Evolutionary conservation across 176 grass and related monocot species (phyloP).

Genomic region (Raddia distichophylla): DNA sequence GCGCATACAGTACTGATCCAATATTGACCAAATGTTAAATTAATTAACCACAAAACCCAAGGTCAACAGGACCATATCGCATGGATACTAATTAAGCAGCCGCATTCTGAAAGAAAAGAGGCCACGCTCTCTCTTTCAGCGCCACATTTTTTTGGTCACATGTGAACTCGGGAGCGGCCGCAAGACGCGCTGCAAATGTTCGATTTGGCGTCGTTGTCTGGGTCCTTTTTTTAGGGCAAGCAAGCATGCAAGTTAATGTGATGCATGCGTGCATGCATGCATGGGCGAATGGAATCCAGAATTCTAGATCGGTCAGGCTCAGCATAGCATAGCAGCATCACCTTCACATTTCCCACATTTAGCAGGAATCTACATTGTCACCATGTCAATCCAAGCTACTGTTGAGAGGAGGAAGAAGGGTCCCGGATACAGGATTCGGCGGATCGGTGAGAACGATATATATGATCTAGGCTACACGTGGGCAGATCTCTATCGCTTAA

Average conservation of each 20-base stretch:
- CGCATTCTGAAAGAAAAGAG: neutral
- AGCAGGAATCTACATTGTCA: neutral
- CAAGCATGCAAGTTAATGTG: neutral
- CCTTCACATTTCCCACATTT: conserved; percentile 37
- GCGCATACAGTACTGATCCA: no score
- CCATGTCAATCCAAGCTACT: neutral
- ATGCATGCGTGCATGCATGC: conserved; percentile 4
- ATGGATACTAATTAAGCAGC: neutral
- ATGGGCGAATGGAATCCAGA: neutral
- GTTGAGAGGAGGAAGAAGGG: neutral
- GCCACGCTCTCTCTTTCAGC: neutral
- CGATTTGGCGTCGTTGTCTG: neutral
- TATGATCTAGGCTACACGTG: no score
- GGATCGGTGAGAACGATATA: no score
- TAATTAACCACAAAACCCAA: no score
- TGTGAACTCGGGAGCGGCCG: conserved; percentile 26
- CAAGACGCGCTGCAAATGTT: neutral
- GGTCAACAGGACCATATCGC: neutral
- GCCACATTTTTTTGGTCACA: neutral
- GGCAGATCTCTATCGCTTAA: neutral
- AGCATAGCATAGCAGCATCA: neutral
- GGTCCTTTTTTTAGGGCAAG: neutral
- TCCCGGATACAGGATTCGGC: no score
- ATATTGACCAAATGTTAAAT: conserved; percentile 5
- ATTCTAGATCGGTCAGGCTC: no score